Evolutionary conservation across 176 grass and related monocot genomes (phyloP).

Genomic region (Oryza meridionalis): DNA sequence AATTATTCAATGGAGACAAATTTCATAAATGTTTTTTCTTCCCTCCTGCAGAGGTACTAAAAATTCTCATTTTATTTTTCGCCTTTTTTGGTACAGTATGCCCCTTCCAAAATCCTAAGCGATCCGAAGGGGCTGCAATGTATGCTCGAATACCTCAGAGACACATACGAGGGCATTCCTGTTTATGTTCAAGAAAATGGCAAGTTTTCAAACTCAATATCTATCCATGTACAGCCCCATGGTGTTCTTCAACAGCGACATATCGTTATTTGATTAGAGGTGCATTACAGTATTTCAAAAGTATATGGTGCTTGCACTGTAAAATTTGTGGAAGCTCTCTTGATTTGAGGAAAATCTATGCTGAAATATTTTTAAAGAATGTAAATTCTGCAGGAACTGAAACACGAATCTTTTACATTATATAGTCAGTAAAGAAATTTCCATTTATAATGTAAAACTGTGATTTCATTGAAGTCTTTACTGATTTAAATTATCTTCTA

Average conservation of each 20-base stretch:
- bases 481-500: neutral
- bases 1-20: too few relatives aligned
- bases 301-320: neutral
- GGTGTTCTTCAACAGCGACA: neutral
- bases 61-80: neutral
- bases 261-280: neutral
- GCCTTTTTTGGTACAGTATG: constrained; percentile 34
- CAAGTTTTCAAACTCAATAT: constrained; percentile 16
- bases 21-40: too few relatives aligned
- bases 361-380: too few relatives aligned
- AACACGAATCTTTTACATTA: neutral
- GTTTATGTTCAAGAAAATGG: constrained; percentile 92
- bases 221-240: neutral
- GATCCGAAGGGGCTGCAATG: constrained; percentile 67
- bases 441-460: neutral
- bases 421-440: too few relatives aligned
- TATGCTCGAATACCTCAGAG: constrained; percentile 60
- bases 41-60: neutral
- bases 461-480: neutral
- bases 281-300: neutral
- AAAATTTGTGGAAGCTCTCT: neutral
- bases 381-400: neutral
- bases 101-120: constrained; percentile 23
- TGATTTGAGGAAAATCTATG: neutral
- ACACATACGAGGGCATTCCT: constrained; percentile 64